A percentile compares a stretch with the other conserved stretches of the same genome.
Conservation (phyloP, 2,329 filamentous ascomycete genomes). For the Blastomyces percursus region DNA sequence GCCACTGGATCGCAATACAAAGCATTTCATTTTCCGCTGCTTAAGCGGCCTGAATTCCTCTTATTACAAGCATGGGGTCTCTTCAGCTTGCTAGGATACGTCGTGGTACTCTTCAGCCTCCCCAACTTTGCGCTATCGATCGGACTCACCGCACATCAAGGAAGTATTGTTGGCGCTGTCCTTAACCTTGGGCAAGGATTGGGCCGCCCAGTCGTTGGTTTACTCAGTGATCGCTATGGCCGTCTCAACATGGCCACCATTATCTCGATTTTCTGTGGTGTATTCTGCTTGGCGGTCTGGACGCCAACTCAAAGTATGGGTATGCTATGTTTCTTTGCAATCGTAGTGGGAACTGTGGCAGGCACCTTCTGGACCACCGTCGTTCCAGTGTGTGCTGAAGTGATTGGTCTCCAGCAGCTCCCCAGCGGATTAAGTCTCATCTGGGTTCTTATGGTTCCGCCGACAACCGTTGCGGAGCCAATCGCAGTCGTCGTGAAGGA, state of each 20-base stretch:
- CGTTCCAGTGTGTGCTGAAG: constrained; percentile 49
- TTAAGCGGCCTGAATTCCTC: constrained; percentile 45
- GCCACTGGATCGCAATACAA: constrained; percentile 42
- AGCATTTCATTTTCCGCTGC: constrained; percentile 44
- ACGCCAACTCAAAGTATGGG: constrained; percentile 48
- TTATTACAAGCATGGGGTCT: constrained; percentile 50
- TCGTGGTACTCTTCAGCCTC: constrained; percentile 53
- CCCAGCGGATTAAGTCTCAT: constrained; percentile 48
- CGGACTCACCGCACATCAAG: constrained; percentile 49
- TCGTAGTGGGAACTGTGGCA: constrained; percentile 47
- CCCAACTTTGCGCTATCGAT: constrained; percentile 51
- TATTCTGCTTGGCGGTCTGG: constrained; percentile 54
- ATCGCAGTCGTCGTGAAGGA: constrained; percentile 51
- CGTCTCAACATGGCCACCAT: constrained; percentile 51
- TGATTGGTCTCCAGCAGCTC: constrained; percentile 49
- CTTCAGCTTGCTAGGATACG: constrained; percentile 54
- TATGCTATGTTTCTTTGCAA: constrained; percentile 48
- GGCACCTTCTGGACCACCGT: constrained; percentile 52
- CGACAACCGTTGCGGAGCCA: constrained; percentile 39
- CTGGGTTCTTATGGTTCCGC: constrained; percentile 48
- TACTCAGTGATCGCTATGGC: constrained; percentile 50
- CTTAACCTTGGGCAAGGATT: constrained; percentile 52
- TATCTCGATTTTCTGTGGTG: constrained; percentile 44
- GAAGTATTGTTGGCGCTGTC: constrained; percentile 49
- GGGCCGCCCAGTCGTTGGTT: constrained; percentile 49